Conservation (phyloP, 2,329 filamentous ascomycete species). For the Colletotrichum lindemuthianum region DNA sequence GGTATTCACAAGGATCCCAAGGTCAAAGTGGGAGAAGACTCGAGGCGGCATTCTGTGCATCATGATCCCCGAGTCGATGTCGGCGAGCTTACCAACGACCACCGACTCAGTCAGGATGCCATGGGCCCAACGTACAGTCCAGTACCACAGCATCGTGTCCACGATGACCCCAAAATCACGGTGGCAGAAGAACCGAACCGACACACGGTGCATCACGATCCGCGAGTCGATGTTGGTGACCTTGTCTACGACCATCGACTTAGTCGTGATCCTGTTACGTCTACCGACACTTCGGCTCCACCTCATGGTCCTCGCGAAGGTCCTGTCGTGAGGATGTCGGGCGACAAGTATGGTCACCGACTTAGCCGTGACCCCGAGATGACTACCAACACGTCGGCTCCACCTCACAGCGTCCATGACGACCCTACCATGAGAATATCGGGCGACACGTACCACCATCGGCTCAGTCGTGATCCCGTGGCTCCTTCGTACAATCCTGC, state of each 20-base stretch:
- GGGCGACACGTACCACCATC: not conserved
- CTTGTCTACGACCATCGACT: conserved; percentile 21
- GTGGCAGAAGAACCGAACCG: conserved; percentile 3
- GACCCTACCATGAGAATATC: conserved; percentile 7
- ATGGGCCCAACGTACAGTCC: not conserved
- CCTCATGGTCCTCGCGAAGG: not conserved
- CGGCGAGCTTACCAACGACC: conserved; percentile 5
- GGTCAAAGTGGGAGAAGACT: not conserved
- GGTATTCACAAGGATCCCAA: not conserved
- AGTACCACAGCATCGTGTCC: conserved; percentile 5
- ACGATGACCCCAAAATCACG: conserved; percentile 8
- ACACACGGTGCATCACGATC: conserved; percentile 18
- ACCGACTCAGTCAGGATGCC: conserved; percentile 24
- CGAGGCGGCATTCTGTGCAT: not conserved
- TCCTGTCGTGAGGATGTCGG: not conserved
- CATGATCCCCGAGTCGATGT: conserved; percentile 15
- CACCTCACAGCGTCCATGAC: conserved; percentile 13
- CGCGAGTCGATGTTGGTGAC: not conserved
- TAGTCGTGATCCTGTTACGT: conserved; percentile 12
- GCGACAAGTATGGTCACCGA: conserved; percentile 5
- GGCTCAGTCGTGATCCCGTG: no score
- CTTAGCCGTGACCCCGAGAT: conserved; percentile 9
- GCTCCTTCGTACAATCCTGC: no score
- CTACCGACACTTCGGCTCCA: conserved; percentile 1
- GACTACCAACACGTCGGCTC: not conserved